Evolutionary conservation across 345 rosid genomes (phyloP).

Genomic region (Salix arbutifolia): DNA sequence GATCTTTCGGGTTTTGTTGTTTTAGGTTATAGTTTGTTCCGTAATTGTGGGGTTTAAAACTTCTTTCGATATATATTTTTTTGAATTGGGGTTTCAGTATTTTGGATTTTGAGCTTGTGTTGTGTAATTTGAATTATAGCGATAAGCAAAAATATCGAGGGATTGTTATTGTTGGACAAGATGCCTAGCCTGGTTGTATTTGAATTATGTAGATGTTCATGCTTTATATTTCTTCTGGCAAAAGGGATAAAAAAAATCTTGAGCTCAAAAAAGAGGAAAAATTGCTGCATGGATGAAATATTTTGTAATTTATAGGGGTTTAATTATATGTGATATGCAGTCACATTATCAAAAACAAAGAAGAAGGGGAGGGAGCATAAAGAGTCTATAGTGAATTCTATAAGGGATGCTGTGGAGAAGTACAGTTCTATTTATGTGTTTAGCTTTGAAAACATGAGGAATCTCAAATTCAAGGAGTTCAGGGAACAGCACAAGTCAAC

Average conservation of each 20-base stretch:
- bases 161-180: too few relatives aligned
- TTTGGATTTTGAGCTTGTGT: background rate
- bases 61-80: background rate
- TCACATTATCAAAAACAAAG: conserved; percentile 91
- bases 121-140: too few relatives aligned
- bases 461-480: conserved; percentile 88
- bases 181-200: background rate
- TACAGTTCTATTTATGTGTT: conserved; percentile 66
- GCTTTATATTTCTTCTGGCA: background rate
- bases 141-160: too few relatives aligned
- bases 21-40: background rate
- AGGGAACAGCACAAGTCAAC: conserved; percentile 71
- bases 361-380: conserved; percentile 95
- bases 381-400: conserved; percentile 53
- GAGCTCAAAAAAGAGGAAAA: background rate
- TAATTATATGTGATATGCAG: conserved; percentile 29
- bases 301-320: background rate
- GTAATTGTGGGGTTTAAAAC: background rate
- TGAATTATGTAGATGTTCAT: background rate
- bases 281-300: background rate
- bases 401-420: conserved; percentile 68
- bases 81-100: background rate
- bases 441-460: conserved; percentile 92
- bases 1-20: background rate
- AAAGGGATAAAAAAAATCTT: background rate